Base-by-base conservation (phyloP, 1,284 basidiomycete species). In the Tilletia indica region DNA sequence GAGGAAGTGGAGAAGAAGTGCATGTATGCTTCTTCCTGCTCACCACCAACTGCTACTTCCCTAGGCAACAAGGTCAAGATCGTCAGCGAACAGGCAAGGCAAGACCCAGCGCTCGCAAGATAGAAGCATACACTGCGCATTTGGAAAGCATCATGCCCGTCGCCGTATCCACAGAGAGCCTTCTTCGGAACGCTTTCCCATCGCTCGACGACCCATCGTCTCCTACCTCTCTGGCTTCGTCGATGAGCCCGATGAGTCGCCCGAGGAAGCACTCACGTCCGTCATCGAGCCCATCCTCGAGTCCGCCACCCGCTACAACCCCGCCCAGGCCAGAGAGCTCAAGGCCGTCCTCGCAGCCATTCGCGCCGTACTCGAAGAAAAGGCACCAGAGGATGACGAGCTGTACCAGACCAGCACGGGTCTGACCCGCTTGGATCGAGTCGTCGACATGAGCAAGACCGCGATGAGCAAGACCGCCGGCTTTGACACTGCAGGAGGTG, bases 161-260 rank as follows among this genome's bases (percentile, higher is more conserved):
- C 48, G 89, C 91, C 79, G 38, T 64, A 14, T 64, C 61, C 36
- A 64, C 61, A 11, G 61, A 64, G 36, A 36, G 31, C 4, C 89
- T 93, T 81, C 92, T 94, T 74, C 89, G 93, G 49, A 87, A 87
- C 39, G 88, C 87, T 42, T 90, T 97, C 74, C 93, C 94, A 3
- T 90, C 90, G n/a, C 92, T 93, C 39, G 94, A 98, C 84, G 93
- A 96, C 80, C 95, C 71, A 90, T 98, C 76, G 91, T 97, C 21
- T 91, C 94, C 76, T 98, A 98, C 84, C 90, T 98, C 67, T 89
- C 93, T 31, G 94, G 94, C 48, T 94, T 93, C 82, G 89, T 97
- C 68, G 95, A 97, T 82, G 94, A 96, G 84, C 93, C 80, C 66
- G 81, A 83, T 36, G 80, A 82, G 49, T 73, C 76, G 2, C 71